Percentiles rank a stretch among this genome's conserved stretches.
Conservation (phyloP, 306 rosid species). For the Oxytropis ochrocephala region DNA sequence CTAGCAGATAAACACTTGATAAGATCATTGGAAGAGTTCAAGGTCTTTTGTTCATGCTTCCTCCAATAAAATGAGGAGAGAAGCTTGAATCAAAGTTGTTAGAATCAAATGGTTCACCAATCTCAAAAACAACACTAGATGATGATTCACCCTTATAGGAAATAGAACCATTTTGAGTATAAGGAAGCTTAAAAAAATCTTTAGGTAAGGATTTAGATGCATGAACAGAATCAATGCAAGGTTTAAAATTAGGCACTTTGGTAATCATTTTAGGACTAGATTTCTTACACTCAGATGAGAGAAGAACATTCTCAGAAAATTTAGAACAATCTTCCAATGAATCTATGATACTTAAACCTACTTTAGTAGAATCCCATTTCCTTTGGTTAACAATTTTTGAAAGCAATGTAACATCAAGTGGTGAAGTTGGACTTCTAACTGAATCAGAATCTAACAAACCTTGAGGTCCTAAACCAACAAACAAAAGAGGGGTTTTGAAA, state of each 20-base stretch:
- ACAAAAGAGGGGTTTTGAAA: conserved; percentile 56
- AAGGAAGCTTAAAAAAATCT: conserved; percentile 42
- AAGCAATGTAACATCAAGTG: conserved; percentile 58
- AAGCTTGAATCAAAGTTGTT: conserved; percentile 19
- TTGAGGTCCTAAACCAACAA: conserved; percentile 53
- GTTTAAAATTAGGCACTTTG: conserved; percentile 33
- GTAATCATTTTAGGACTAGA: conserved; percentile 51
- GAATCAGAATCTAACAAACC: conserved; percentile 69
- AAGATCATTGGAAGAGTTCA: conserved; percentile 29
- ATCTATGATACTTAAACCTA: conserved; percentile 73
- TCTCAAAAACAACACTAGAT: conserved; percentile 62
- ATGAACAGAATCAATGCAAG: conserved; percentile 26
- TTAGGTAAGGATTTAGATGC: conserved; percentile 69
- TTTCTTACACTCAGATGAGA: conserved; percentile 54
- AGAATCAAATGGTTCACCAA: conserved; percentile 56
- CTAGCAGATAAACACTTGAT: conserved; percentile 49
- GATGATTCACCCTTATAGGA: conserved; percentile 30
- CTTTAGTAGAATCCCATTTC: conserved; percentile 64
- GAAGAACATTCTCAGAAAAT: conserved; percentile 43
- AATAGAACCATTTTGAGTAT: conserved; percentile 24
- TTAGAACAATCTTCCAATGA: conserved; percentile 56
- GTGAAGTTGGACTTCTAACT: conserved; percentile 80
- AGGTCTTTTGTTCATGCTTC: conserved; percentile 29
- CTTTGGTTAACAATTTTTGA: conserved; percentile 53
- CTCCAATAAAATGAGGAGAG: conserved; percentile 46